Evolutionary conservation across 2,329 filamentous ascomycete genomes (phyloP).

Genomic region (Colletotrichum sp.): DNA sequence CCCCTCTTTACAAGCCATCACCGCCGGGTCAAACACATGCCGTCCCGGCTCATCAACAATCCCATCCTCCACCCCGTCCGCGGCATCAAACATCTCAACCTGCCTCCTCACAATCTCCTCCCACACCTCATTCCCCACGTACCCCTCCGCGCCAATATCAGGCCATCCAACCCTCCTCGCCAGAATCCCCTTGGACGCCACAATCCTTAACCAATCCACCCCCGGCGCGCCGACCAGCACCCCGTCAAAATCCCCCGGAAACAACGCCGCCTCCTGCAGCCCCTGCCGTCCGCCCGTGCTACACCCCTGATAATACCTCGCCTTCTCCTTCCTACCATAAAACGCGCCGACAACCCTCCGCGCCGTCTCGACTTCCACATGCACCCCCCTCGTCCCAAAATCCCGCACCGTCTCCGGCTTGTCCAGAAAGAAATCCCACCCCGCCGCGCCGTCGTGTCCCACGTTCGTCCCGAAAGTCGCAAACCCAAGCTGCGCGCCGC

Average conservation of each 20-base stretch:
- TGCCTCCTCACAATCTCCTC: not conserved
- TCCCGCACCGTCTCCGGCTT: not conserved
- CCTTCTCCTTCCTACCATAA: not conserved
- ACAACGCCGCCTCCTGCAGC: not conserved
- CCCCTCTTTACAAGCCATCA: conserved; percentile 38
- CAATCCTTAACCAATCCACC: conserved; percentile 28
- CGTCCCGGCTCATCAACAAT: conserved; percentile 42
- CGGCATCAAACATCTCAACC: conserved; percentile 35
- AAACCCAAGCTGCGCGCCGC: not conserved
- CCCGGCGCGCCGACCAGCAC: conserved; percentile 50
- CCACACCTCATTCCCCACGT: conserved; percentile 46
- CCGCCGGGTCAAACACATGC: conserved; percentile 48
- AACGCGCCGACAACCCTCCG: not conserved
- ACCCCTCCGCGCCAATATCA: conserved; percentile 49
- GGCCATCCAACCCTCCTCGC: not conserved
- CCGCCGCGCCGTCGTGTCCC: not conserved
- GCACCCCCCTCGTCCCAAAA: not conserved
- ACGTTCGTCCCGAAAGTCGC: not conserved
- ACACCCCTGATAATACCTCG: not conserved
- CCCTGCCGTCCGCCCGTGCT: not conserved
- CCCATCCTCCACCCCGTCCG: conserved; percentile 53
- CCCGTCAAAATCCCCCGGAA: not conserved
- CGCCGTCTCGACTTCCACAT: not conserved
- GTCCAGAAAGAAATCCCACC: not conserved
- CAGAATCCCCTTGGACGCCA: not conserved